Percentiles rank a stretch among this genome's conserved stretches.
phyloP scores from a whole-genome alignment of 2,329 filamentous ascomycete genomes.

The Stemphylium lycopersici region DNA sequence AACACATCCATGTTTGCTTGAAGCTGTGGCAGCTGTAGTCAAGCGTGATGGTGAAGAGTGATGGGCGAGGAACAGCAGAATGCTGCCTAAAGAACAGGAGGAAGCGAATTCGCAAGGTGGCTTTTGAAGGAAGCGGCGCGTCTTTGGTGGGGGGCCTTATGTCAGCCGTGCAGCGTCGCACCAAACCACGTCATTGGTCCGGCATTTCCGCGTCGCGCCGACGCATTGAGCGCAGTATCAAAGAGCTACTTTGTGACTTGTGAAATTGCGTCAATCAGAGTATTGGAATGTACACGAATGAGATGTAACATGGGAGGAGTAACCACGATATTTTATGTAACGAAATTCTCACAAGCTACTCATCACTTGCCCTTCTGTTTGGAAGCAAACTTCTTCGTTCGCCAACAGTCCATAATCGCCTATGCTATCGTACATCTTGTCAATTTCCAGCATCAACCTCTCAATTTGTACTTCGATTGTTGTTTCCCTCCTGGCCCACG shows the following conservation, averaged over 20 bases:
- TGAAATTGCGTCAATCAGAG: too few species aligned
- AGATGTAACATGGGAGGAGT: too few species aligned
- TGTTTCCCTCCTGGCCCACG: neutral
- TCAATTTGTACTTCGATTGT: neutral
- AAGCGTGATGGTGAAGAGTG: conserved; percentile 20
- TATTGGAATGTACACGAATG: too few species aligned
- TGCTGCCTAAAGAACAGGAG: conserved; percentile 42
- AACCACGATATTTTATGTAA: too few species aligned
- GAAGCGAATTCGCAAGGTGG: conserved; percentile 24
- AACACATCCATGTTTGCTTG: conserved; percentile 62
- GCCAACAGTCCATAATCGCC: neutral
- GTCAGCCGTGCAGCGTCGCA: conserved; percentile 13
- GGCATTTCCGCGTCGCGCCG: neutral
- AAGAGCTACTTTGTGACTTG: too few species aligned
- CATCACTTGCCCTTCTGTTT: neutral
- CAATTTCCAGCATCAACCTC: neutral
- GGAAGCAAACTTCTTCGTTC: neutral
- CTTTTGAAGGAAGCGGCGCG: conserved; percentile 21
- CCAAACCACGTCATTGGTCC: conserved; percentile 12
- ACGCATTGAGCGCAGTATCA: too few species aligned
- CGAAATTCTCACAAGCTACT: too few species aligned
- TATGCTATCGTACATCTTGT: neutral
- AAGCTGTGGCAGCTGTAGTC: conserved; percentile 27
- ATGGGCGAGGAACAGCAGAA: conserved; percentile 39
- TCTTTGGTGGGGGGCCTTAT: conserved; percentile 18